Evolutionary conservation across 495 filamentous ascomycete genomes (phyloP).

Genomic region (Hyaloscypha bicolor): DNA sequence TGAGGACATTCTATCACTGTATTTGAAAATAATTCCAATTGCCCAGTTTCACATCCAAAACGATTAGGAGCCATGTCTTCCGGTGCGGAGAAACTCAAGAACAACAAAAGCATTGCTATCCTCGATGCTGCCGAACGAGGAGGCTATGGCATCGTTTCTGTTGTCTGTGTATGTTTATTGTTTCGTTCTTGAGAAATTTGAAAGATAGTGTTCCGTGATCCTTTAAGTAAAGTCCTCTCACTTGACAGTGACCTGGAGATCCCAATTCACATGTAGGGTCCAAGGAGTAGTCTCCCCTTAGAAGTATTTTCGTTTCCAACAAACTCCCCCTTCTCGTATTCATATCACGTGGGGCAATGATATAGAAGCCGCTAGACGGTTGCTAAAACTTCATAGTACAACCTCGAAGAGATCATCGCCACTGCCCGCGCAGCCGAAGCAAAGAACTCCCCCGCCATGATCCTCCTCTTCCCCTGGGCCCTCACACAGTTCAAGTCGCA

Average conservation of each 20-base stretch:
- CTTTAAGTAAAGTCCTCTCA: too few relatives aligned
- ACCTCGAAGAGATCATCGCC: conserved; percentile 62
- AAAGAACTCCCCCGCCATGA: conserved; percentile 62
- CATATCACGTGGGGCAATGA: background rate
- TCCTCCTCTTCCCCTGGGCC: conserved; percentile 72
- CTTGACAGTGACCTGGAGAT: too few relatives aligned
- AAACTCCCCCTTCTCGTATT: background rate
- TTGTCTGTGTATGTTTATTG: conserved; percentile 24
- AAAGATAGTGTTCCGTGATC: too few relatives aligned
- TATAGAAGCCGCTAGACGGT: background rate
- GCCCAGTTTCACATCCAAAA: background rate
- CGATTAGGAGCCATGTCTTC: conserved; percentile 19
- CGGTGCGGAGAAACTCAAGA: conserved; percentile 24
- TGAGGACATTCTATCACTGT: background rate
- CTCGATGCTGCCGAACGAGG: conserved; percentile 28
- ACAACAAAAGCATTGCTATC: conserved; percentile 30
- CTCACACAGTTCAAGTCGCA: conserved; percentile 58
- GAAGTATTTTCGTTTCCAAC: background rate
- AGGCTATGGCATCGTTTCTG: conserved; percentile 29
- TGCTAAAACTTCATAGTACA: conserved; percentile 18
- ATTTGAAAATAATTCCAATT: too few relatives aligned
- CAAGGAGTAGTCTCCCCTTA: background rate
- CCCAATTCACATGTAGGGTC: background rate
- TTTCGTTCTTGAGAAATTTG: too few relatives aligned
- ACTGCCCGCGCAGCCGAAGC: conserved; percentile 63